Evolutionary conservation across 129 eudicot genomes (phyloP).

Genomic region (Arctium minus): DNA sequence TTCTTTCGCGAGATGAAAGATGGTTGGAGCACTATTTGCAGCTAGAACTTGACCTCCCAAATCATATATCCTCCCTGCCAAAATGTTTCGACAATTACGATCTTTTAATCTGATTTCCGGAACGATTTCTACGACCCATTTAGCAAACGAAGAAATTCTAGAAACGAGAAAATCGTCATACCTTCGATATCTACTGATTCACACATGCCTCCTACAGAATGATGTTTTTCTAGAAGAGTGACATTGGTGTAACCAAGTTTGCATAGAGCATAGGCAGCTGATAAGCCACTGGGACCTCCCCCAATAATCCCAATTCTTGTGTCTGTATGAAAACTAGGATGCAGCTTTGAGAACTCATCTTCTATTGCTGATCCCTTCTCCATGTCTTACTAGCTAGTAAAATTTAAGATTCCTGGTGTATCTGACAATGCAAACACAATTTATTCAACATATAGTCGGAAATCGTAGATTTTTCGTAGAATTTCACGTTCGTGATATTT

Average conservation of each 20-base stretch:
- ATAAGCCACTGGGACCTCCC: constrained; percentile 60
- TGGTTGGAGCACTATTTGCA: constrained; percentile 44
- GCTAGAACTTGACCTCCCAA: constrained; percentile 55
- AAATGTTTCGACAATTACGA: not conserved
- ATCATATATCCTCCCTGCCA: constrained; percentile 40
- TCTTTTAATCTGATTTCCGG: not conserved
- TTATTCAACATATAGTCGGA: not conserved
- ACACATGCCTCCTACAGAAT: constrained; percentile 61
- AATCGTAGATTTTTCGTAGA: not conserved
- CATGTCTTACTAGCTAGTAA: constrained; percentile 20
- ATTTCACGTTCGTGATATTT: not conserved
- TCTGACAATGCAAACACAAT: not conserved
- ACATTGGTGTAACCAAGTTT: constrained; percentile 58
- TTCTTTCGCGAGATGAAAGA: constrained; percentile 43
- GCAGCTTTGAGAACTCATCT: constrained; percentile 44
- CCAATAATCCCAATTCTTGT: constrained; percentile 58
- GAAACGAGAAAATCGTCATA: not conserved
- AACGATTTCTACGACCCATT: not conserved
- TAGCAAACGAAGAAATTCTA: not conserved
- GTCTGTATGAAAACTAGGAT: constrained; percentile 43
- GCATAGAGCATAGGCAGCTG: constrained; percentile 58
- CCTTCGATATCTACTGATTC: constrained; percentile 64
- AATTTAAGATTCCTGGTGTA: not conserved
- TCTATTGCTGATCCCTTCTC: constrained; percentile 30
- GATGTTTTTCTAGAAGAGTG: constrained; percentile 51